These are phyloP conservation scores for Mycena albidolilacea DNA, from an alignment of 768 basidiomycete species.

Conservation along the genomic window DNA sequence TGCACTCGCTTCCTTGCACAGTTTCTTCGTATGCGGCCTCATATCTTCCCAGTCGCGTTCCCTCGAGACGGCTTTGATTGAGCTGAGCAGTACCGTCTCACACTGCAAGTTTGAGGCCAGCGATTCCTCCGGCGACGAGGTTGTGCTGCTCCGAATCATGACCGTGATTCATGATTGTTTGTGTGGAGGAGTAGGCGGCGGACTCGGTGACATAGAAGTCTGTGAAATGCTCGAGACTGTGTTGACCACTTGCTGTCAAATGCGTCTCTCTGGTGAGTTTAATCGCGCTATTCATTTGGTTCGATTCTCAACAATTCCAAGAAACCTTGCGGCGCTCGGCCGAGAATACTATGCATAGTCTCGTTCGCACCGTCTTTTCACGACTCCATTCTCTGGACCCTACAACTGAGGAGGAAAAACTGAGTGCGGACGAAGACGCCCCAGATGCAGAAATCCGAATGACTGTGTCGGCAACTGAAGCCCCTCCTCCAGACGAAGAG, in stretches of 20 bases:
- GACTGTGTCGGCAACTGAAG: constrained; percentile 62
- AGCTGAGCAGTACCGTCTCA: constrained; percentile 90
- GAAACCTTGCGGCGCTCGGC: constrained; percentile 91
- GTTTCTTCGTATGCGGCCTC: constrained; percentile 86
- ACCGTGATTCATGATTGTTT: constrained; percentile 90
- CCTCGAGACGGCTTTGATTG: constrained; percentile 79
- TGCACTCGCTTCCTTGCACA: constrained; percentile 89
- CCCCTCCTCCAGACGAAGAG: constrained; percentile 40
- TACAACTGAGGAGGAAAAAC: constrained; percentile 75
- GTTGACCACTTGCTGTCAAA: constrained; percentile 96
- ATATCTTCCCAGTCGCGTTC: constrained; percentile 70
- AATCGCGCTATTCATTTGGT: background rate
- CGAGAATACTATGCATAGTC: constrained; percentile 89
- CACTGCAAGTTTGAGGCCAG: constrained; percentile 99
- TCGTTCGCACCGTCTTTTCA: constrained; percentile 87
- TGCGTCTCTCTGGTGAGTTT: constrained; percentile 91
- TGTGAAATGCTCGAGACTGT: constrained; percentile 99
- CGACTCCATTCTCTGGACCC: constrained; percentile 80
- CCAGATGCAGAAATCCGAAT: constrained; percentile 73
- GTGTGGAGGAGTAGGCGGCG: constrained; percentile 75
- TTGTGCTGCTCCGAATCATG: constrained; percentile 93
- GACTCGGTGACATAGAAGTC: constrained; percentile 92
- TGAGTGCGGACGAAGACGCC: constrained; percentile 63
- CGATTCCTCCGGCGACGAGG: constrained; percentile 97
- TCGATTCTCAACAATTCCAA: constrained; percentile 47